Percentiles rank a stretch among this genome's conserved stretches.
Evolutionary conservation across 257 asterid genomes (phyloP).

Genomic region (Gentiana macrophylla): DNA sequence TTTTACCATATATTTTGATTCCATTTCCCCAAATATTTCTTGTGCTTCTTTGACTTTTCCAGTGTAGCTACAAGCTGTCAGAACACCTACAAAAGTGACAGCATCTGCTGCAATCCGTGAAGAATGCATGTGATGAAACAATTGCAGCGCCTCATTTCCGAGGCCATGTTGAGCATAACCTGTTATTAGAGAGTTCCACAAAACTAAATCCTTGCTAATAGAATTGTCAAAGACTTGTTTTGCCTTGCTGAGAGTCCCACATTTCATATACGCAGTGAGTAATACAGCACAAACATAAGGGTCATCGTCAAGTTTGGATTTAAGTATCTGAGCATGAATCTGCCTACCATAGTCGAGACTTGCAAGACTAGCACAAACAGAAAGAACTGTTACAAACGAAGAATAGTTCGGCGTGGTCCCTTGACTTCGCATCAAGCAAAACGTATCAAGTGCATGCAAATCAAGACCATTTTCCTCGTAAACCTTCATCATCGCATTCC

Average conservation of each 20-base stretch:
- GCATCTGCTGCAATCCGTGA: constrained; percentile 33
- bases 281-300: constrained; percentile 41
- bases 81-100: constrained; percentile 51
- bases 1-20: constrained; percentile 30
- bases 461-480: constrained; percentile 56
- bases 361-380: constrained; percentile 66
- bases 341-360: constrained; percentile 56
- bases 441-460: constrained; percentile 44
- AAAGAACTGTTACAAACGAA: constrained; percentile 46
- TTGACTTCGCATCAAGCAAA: constrained; percentile 43
- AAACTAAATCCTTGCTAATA: constrained; percentile 41
- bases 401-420: constrained; percentile 47
- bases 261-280: constrained; percentile 70
- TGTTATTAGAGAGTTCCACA: constrained; percentile 72
- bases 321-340: constrained; percentile 43
- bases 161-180: constrained; percentile 74
- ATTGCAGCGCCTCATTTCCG: constrained; percentile 41
- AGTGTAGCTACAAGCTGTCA: constrained; percentile 76
- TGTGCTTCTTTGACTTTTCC: constrained; percentile 62
- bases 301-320: constrained; percentile 32
- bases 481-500: constrained; percentile 64
- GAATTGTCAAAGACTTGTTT: constrained; percentile 40
- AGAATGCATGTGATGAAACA: constrained; percentile 37
- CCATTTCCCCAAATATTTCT: constrained; percentile 54
- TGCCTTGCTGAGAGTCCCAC: constrained; percentile 53